Base-by-base conservation (phyloP, 495 filamentous ascomycete species). In the Cudoniella acicularis region DNA sequence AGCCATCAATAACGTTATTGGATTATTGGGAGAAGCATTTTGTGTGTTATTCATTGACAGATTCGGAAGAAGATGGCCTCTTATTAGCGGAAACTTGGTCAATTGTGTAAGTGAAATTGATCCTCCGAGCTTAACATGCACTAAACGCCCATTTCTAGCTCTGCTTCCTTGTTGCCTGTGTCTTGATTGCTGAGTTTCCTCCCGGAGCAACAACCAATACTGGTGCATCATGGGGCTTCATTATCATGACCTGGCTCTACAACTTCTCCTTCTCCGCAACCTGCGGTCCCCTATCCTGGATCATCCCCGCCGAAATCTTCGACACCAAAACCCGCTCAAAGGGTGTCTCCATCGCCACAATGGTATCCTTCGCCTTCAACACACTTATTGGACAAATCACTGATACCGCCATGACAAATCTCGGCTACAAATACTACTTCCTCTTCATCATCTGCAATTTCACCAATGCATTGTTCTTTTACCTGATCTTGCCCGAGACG, bases 141-240 rank as follows among this genome's bases (percentile, higher is more conserved):
- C 22, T 42, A 65, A 62, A 26, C 56, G 3, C 52, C 63, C n/a
- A 54, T 52, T 61, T 61, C 21, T 49, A 55, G 55, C 25, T 60
- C 24, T 62, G 60, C 56, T 71, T 71, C 54, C 60, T 71, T 49
- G 69, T 76, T 46, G 75, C 75, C 16, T 77, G 72, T 68, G 72
- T 66, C 17, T 68, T 85, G 41, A 73, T 85, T 1, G 83, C 84
- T 18, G 61, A 70, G 24, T 88, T 83, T 70, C 86, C 85, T 9
- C 80, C 81, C 1, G 75, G 71, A 49, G 46, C 73, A 48, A 69
- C 70, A 11, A 73, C 73, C 52, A 86, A 84, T 69, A 69, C 67
- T 43, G 75, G 75, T 21, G 85, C 86, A n/a, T 78, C 82, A 24
- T 89, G 87, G 83, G 87, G 82, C 2, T 90, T 89, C 68, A 89